These are phyloP conservation scores for Triglochin maritima DNA, from an alignment of 106 monocot genomes.

Conservation along the genomic window DNA sequence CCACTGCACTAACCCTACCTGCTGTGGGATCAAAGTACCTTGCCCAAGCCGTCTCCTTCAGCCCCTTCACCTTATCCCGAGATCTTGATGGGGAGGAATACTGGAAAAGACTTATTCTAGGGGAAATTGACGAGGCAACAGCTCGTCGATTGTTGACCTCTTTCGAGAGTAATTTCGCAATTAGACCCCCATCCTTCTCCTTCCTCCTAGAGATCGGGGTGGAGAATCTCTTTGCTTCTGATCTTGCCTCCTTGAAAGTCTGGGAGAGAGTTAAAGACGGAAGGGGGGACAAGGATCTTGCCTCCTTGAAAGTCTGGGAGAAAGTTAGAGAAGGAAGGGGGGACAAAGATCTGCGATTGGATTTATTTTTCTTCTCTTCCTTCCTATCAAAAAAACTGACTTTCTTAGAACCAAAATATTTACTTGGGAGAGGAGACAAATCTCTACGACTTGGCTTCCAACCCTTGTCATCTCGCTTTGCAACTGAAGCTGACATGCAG, in stretches of 20 bases:
- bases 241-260: conserved; percentile 40
- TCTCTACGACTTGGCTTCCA: background rate
- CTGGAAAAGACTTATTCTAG: conserved; percentile 1
- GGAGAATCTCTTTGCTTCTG: conserved; percentile 36
- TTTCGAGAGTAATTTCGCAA: conserved; percentile 7
- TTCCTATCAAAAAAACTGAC: background rate
- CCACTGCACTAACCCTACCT: conserved; percentile 38
- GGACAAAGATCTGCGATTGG: conserved; percentile 4
- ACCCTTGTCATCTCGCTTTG: background rate
- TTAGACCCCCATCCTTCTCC: conserved; percentile 1
- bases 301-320: conserved; percentile 44
- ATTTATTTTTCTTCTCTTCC: background rate
- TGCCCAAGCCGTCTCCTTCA: conserved; percentile 27
- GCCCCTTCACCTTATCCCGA: conserved; percentile 12
- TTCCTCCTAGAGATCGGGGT: conserved; percentile 23
- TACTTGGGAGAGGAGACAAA: background rate
- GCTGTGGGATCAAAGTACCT: conserved; percentile 21
- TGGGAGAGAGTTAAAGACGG: conserved; percentile 21
- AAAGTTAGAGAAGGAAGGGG: conserved; percentile 10
- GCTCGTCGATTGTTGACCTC: background rate
- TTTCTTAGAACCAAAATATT: conserved; percentile 2
- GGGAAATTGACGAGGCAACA: background rate
- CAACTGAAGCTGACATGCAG: background rate
- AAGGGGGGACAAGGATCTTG: conserved; percentile 11
- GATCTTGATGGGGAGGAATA: conserved; percentile 4